A percentile compares a stretch with the other conserved stretches of the same genome.
These are phyloP conservation scores for Phytomonas sp. DNA, from an alignment of 208 protist genomes.

Conservation along the genomic window DNA sequence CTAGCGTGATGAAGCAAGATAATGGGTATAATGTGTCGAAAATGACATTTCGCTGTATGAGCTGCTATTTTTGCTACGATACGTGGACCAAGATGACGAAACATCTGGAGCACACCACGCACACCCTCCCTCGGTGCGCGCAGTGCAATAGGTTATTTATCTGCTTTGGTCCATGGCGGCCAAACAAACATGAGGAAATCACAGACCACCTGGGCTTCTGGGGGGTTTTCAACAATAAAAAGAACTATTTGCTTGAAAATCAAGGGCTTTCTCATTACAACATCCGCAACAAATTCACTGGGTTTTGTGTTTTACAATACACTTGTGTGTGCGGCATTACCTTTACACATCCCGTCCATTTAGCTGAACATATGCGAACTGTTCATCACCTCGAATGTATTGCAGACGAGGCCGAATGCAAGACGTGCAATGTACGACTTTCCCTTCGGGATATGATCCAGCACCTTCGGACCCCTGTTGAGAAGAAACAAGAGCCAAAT, in stretches of 20 bases:
- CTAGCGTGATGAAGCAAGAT: neutral
- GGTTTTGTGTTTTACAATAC: constrained; percentile 45
- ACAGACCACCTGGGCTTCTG: constrained; percentile 48
- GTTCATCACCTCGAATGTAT: constrained; percentile 41
- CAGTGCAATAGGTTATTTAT: constrained; percentile 39
- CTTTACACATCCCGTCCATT: constrained; percentile 38
- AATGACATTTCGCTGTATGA: constrained; percentile 44
- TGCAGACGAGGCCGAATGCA: constrained; percentile 26
- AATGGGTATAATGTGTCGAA: neutral
- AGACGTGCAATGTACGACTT: constrained; percentile 23
- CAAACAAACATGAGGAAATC: constrained; percentile 38
- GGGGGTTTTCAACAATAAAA: constrained; percentile 47
- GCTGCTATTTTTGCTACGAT: constrained; percentile 41
- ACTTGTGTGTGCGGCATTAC: constrained; percentile 52
- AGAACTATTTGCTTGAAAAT: constrained; percentile 42
- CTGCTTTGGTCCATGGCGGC: constrained; percentile 48
- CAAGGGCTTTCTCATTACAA: constrained; percentile 21
- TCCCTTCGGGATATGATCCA: constrained; percentile 28
- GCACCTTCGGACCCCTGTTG: constrained; percentile 31
- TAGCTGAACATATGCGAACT: constrained; percentile 48
- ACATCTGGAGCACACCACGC: constrained; percentile 44
- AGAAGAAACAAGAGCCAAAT: neutral
- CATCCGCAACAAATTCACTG: constrained; percentile 29
- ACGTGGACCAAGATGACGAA: constrained; percentile 64
- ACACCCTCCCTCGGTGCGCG: constrained; percentile 51